These are phyloP conservation scores for Ganoderma lingzhi DNA, from an alignment of 1,284 basidiomycete genomes.

Conservation along the genomic window DNA sequence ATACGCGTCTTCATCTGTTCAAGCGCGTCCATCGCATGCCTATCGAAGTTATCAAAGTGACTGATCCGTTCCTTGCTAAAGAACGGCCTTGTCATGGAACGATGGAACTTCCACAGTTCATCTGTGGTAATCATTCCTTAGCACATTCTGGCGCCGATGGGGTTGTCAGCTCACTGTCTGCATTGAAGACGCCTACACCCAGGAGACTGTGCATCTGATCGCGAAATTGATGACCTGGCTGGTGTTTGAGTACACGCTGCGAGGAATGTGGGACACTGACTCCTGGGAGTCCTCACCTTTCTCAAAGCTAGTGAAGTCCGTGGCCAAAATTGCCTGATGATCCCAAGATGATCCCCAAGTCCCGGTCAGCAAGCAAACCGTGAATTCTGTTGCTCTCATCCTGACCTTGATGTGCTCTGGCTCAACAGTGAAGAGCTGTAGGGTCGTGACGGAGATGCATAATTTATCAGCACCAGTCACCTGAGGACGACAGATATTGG, in stretches of 20 bases:
- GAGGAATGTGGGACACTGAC: no score
- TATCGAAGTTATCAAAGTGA: constrained; percentile 59
- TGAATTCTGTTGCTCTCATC: background rate
- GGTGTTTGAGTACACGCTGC: background rate
- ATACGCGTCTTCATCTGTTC: constrained; percentile 47
- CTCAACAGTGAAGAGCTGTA: constrained; percentile 40
- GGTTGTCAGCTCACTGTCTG: constrained; percentile 40
- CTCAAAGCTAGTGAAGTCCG: constrained; percentile 41
- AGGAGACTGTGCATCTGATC: constrained; percentile 39
- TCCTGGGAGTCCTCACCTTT: constrained; percentile 35
- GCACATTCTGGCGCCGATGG: background rate
- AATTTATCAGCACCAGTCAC: background rate
- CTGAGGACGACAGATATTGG: no score
- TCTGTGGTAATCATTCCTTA: constrained; percentile 20
- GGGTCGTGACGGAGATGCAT: no score
- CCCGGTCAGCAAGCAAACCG: background rate
- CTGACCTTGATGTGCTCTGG: constrained; percentile 42
- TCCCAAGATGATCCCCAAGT: background rate
- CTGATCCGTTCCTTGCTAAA: constrained; percentile 58
- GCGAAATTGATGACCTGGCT: constrained; percentile 29
- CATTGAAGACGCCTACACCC: constrained; percentile 49
- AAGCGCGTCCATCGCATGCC: constrained; percentile 40
- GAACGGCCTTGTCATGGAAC: constrained; percentile 60
- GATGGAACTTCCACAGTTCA: constrained; percentile 52
- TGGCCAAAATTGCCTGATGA: constrained; percentile 40